These are phyloP conservation scores for Nigrograna mackinnonii DNA, from an alignment of 2,329 filamentous ascomycete species.

Conservation along the genomic window DNA sequence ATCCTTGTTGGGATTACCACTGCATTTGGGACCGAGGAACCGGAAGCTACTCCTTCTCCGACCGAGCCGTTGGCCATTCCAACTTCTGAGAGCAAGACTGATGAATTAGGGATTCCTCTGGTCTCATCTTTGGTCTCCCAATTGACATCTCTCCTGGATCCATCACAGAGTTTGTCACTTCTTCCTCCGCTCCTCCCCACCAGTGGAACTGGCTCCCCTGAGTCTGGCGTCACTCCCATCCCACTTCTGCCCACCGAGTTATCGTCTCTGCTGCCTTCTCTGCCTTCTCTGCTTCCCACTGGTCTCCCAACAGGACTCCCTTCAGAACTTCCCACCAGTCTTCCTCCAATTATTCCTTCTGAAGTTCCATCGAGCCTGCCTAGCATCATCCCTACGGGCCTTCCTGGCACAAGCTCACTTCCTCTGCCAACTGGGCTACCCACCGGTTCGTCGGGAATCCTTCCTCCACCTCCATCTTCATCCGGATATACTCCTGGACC, in stretches of 20 bases:
- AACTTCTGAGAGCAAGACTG: constrained; percentile 15
- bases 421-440: neutral
- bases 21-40: constrained; percentile 25
- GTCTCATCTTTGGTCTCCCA: constrained; percentile 7
- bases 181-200: neutral
- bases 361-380: neutral
- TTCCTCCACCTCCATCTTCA: constrained; percentile 2
- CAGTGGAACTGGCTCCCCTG: constrained; percentile 10
- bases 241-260: constrained; percentile 8
- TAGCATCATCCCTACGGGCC: neutral
- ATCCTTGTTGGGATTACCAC: constrained; percentile 42
- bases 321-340: neutral
- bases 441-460: neutral
- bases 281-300: constrained; percentile 1
- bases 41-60: constrained; percentile 2
- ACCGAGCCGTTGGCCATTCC: constrained; percentile 11
- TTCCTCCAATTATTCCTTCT: neutral
- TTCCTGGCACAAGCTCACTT: neutral
- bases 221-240: constrained; percentile 1
- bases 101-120: neutral
- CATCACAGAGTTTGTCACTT: too few species aligned
- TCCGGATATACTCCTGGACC: neutral
- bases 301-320: constrained; percentile 1
- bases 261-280: constrained; percentile 1
- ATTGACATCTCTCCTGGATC: constrained; percentile 14